These are phyloP conservation scores for Phragmites australis DNA, from an alignment of 176 grass and related monocot genomes.

Conservation along the genomic window DNA sequence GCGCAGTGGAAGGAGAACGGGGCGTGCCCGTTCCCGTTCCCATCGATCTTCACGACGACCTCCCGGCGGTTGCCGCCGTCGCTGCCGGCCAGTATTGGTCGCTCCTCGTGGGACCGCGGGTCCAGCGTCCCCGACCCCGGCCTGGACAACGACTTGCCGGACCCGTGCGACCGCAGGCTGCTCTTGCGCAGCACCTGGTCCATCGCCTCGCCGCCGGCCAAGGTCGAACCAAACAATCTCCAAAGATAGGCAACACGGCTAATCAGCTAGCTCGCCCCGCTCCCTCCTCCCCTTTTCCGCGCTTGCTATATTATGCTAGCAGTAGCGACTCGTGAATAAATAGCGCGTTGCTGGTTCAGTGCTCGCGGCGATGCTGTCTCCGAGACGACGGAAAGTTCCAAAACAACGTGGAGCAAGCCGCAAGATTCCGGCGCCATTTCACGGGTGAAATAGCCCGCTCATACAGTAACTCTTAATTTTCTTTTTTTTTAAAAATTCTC, in stretches of 20 bases:
- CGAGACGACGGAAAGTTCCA: constrained; percentile 36
- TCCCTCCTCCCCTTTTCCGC: not conserved
- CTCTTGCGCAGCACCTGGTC: constrained; percentile 42
- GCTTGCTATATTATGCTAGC: not conserved
- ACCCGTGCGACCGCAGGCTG: constrained; percentile 43
- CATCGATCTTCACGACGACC: constrained; percentile 78
- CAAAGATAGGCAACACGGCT: not conserved
- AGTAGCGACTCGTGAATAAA: constrained; percentile 5
- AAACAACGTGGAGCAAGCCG: constrained; percentile 59
- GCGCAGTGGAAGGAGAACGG: constrained; percentile 25
- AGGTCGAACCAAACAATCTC: not conserved
- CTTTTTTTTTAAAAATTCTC: too few species aligned
- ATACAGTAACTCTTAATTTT: too few species aligned
- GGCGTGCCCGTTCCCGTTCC: constrained; percentile 35
- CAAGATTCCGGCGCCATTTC: too few species aligned
- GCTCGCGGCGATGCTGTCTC: not conserved
- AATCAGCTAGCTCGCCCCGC: not conserved
- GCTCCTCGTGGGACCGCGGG: constrained; percentile 8
- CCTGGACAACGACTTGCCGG: constrained; percentile 31
- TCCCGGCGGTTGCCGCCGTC: constrained; percentile 26
- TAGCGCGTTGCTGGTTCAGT: not conserved
- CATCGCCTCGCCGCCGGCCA: constrained; percentile 33
- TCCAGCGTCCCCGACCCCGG: constrained; percentile 18
- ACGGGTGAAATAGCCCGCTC: too few species aligned
- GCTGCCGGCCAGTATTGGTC: constrained; percentile 7